phyloP scores from a whole-genome alignment of 768 basidiomycete species.

The Cyclocybe aegerita region DNA sequence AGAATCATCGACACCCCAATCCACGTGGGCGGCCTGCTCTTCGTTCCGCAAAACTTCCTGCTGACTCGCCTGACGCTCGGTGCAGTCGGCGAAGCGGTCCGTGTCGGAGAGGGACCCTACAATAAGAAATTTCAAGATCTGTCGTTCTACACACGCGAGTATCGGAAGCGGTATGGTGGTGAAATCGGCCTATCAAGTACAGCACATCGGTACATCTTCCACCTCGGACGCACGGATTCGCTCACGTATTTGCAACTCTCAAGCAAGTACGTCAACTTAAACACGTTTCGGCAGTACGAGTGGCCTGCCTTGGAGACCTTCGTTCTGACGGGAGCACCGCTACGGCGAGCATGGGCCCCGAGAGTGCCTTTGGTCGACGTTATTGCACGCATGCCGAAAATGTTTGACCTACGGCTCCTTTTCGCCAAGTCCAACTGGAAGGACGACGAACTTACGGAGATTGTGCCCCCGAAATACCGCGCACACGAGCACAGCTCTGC shows the following conservation, averaged over 20 bases:
- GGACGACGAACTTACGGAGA: too few relatives aligned
- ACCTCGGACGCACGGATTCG: conserved; percentile 26
- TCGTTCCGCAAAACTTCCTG: conserved; percentile 27
- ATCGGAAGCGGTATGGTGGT: conserved; percentile 34
- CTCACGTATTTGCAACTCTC: conserved; percentile 39
- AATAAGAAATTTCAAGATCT: conserved; percentile 33
- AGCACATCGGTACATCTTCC: conserved; percentile 30
- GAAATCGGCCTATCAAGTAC: conserved; percentile 30
- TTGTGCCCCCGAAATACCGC: too few relatives aligned
- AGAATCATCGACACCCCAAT: conserved; percentile 39
- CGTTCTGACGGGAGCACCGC: conserved; percentile 38
- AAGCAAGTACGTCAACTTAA: conserved; percentile 31
- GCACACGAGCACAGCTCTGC: conserved; percentile 4
- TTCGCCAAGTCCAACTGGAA: background rate
- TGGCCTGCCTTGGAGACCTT: conserved; percentile 39
- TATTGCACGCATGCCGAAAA: conserved; percentile 32
- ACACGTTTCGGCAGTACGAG: conserved; percentile 26
- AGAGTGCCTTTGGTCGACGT: conserved; percentile 25
- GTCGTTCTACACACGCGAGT: conserved; percentile 36
- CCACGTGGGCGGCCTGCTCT: conserved; percentile 31
- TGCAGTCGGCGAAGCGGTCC: conserved; percentile 39
- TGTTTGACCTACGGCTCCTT: conserved; percentile 29
- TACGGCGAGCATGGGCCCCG: conserved; percentile 20
- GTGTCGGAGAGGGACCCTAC: conserved; percentile 41
- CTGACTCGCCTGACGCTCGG: conserved; percentile 34